Base-by-base conservation (phyloP, 306 rosid species). In the Oxytropis ochrocephala region DNA sequence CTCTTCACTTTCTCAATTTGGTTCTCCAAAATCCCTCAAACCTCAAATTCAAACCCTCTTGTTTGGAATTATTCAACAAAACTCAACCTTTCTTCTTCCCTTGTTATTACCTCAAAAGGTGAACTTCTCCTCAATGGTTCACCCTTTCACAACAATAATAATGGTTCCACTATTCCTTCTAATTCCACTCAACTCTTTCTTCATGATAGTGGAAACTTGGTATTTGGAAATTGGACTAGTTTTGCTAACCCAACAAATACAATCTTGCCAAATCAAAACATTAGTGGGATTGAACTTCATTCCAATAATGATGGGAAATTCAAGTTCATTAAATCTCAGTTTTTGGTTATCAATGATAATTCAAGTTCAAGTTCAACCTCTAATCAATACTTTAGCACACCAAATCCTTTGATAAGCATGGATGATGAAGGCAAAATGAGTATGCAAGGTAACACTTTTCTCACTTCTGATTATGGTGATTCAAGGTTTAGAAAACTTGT, bases 201-300 rank as follows among this genome's bases (percentile, higher is more conserved):
- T n/a, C 3, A 0, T 1, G 0, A 85, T 43, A 30, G 29, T 4
- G 97, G 94, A 0, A 80, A 78, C 58, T 47, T 93, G 32, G 64
- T 55, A 4, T 90, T 74, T 55, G 87, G 83, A 0, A 8, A 11
- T 7, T 90, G 89, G 94, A 57, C 14, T 8, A 90, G 96, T 69
- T 94, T 94, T 58, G 1, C 4, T 0, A 67, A 61, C 39, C 97
- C 96, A 0, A 85, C 91, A 2, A 84, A 88, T 57, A 90, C 92
- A 1, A 50, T 84, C 10, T 69, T 90, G 39, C 83, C 97, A 2
- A 76, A 76, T 68, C 97, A 93, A 50, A 74, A 27, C 24, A 52
- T 93, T 5, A 49, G 8, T 0, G 54, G 12, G 2, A 38, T 77
- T 7, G 17, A 12, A 10, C 48, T 82, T 14, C 7, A 14, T 4